phyloP scores from a whole-genome alignment of 768 basidiomycete genomes.

The Boletellus emodensis region DNA sequence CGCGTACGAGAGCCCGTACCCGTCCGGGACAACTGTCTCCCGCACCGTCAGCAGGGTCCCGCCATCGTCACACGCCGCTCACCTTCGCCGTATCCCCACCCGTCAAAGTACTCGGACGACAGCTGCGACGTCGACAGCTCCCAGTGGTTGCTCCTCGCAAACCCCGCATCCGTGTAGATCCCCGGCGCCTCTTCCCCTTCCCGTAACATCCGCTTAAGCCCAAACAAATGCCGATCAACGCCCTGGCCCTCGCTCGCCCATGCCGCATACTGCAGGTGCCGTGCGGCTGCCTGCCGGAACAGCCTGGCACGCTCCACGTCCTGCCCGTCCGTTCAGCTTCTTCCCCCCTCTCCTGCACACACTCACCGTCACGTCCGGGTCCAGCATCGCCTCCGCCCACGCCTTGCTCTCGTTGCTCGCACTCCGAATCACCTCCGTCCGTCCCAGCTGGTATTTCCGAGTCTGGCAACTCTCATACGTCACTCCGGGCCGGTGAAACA shows the following conservation, averaged over 20 bases:
- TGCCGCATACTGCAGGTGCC: conserved; percentile 81
- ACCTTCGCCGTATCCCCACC: conserved; percentile 98
- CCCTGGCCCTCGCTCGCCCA: conserved; percentile 96
- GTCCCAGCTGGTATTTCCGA: conserved; percentile 81
- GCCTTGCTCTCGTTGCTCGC: conserved; percentile 78
- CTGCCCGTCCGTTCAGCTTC: conserved; percentile 26
- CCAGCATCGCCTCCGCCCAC: conserved; percentile 89
- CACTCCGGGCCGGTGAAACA: conserved; percentile 68
- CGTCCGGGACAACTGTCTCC: conserved; percentile 75
- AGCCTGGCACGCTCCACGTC: conserved; percentile 56
- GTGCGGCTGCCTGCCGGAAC: conserved; percentile 70
- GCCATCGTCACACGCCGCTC: not conserved
- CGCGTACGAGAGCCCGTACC: conserved; percentile 87
- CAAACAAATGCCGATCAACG: conserved; percentile 94
- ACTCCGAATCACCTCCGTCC: conserved; percentile 93
- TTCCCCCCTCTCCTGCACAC: not conserved
- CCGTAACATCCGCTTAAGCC: conserved; percentile 76
- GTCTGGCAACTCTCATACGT: conserved; percentile 96
- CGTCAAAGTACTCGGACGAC: conserved; percentile 75
- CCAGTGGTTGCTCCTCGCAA: conserved; percentile 75
- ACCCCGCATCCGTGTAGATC: conserved; percentile 74
- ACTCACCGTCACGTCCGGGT: conserved; percentile 47
- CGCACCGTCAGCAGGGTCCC: conserved; percentile 6
- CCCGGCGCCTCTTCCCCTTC: conserved; percentile 70
- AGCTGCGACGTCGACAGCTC: conserved; percentile 90